These are phyloP conservation scores for Astrothelium subdiscretum DNA, from an alignment of 495 filamentous ascomycete species.

Conservation along the genomic window DNA sequence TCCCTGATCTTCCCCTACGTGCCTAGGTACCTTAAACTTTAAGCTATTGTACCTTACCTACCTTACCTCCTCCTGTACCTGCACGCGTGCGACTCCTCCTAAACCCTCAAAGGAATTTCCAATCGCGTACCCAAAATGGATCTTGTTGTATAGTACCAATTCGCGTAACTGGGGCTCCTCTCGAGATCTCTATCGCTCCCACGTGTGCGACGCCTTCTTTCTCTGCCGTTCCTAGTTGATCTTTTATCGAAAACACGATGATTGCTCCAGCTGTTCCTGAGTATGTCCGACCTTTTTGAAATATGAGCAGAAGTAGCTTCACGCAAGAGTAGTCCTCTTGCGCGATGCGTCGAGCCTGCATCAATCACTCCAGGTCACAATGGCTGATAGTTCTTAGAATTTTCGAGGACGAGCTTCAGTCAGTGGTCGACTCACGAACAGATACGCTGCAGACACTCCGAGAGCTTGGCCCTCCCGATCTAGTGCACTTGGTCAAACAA, in stretches of 20 bases:
- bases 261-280: constrained; percentile 23
- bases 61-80: too few relatives aligned
- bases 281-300: constrained; percentile 11
- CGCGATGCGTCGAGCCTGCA: background rate
- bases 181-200: background rate
- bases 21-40: too few relatives aligned
- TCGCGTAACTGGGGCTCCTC: background rate
- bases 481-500: constrained; percentile 90
- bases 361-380: background rate
- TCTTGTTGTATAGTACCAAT: background rate
- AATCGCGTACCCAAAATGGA: too few relatives aligned
- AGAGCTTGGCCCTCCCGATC: constrained; percentile 88
- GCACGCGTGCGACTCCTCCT: too few relatives aligned
- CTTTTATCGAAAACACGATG: constrained; percentile 9
- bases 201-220: background rate
- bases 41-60: too few relatives aligned
- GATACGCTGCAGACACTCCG: constrained; percentile 72
- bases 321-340: too few relatives aligned
- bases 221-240: constrained; percentile 17
- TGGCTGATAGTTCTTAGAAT: constrained; percentile 43
- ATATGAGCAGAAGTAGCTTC: background rate
- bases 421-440: constrained; percentile 80
- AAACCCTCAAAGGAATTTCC: too few relatives aligned
- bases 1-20: too few relatives aligned
- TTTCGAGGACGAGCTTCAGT: constrained; percentile 77